Conservation (phyloP, 139 green algal genomes). For the Coelastrella sp. region DNA sequence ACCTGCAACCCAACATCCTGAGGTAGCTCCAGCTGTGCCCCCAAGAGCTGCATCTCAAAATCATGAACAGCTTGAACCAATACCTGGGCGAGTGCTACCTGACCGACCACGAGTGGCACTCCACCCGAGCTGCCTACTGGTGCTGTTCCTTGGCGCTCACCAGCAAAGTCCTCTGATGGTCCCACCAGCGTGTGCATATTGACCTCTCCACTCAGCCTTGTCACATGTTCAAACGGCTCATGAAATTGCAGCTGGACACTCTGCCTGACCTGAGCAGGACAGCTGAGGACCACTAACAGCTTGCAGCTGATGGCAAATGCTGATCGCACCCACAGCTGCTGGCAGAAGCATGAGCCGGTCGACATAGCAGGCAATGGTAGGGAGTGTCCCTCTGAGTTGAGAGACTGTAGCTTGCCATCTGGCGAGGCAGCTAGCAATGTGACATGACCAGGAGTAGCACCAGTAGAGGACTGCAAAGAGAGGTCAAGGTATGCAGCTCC, state of each 20-base stretch:
- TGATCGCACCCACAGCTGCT: conserved; percentile 52
- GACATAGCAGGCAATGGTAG: conserved; percentile 43
- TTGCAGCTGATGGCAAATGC: conserved; percentile 26
- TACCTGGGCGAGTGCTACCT: conserved; percentile 53
- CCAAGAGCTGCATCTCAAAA: conserved; percentile 54
- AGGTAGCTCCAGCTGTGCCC: conserved; percentile 45
- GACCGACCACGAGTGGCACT: conserved; percentile 36
- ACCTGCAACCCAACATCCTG: conserved; percentile 34
- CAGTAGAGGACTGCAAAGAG: neutral
- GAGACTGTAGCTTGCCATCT: conserved; percentile 45
- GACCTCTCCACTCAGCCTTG: conserved; percentile 51
- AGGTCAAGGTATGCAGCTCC: conserved; percentile 5
- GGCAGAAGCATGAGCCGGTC: conserved; percentile 14
- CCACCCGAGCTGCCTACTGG: neutral
- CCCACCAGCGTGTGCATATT: conserved; percentile 53
- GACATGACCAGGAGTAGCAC: neutral
- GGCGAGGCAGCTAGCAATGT: conserved; percentile 13
- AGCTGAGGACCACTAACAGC: conserved; percentile 53
- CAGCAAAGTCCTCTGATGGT: neutral
- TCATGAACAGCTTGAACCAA: conserved; percentile 51
- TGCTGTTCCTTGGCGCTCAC: neutral
- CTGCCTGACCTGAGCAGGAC: conserved; percentile 42
- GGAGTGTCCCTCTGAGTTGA: neutral
- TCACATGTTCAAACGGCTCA: conserved; percentile 56
- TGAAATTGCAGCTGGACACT: conserved; percentile 43